These are phyloP conservation scores for Blumeriella jaapii DNA, from an alignment of 2,329 filamentous ascomycete genomes.

Conservation along the genomic window DNA sequence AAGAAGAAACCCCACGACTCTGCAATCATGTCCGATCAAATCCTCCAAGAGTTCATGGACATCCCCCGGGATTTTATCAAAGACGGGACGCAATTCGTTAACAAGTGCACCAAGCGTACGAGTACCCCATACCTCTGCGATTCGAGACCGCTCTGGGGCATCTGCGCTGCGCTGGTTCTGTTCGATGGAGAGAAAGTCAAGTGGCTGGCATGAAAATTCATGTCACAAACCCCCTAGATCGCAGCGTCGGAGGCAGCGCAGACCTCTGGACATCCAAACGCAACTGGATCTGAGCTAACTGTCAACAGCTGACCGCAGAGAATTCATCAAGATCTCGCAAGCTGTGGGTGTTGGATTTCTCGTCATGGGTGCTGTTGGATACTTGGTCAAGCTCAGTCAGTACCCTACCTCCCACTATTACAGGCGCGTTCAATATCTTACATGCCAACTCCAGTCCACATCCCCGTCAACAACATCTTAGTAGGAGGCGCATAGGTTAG, in stretches of 20 bases:
- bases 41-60: conserved; percentile 46
- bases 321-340: conserved; percentile 36
- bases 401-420: conserved; percentile 3
- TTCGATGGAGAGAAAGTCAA: too few species aligned
- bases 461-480: conserved; percentile 42
- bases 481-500: conserved; percentile 28
- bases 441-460: conserved; percentile 31
- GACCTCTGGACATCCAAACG: not conserved
- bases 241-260: not conserved
- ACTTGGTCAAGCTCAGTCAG: conserved; percentile 38
- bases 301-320: conserved; percentile 28
- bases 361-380: conserved; percentile 41
- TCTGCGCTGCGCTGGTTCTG: not conserved
- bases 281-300: conserved; percentile 9
- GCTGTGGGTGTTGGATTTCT: conserved; percentile 41
- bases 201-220: too few species aligned
- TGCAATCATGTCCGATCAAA: conserved; percentile 38
- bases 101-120: conserved; percentile 34
- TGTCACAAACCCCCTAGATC: too few species aligned
- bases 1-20: not conserved
- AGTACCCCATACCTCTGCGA: not conserved
- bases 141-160: not conserved
- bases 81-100: conserved; percentile 33
- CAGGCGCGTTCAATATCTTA: too few species aligned
- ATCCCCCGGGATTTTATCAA: conserved; percentile 38